These are phyloP conservation scores for Fusarium praegraminearum DNA, from an alignment of 2,329 filamentous ascomycete genomes.

Conservation along the genomic window DNA sequence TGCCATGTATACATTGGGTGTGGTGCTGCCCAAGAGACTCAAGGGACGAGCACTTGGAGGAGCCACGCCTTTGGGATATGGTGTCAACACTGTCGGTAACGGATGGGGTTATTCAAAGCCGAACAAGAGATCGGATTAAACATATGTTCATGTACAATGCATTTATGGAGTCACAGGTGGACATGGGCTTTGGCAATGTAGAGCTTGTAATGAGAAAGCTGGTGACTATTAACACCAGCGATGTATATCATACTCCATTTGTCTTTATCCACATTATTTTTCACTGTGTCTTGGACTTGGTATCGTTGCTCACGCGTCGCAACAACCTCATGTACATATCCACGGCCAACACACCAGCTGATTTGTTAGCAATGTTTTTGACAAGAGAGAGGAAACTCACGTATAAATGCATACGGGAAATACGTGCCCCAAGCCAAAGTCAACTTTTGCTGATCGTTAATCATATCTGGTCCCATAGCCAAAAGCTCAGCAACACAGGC, in stretches of 20 bases:
- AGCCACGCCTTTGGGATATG: slow-evolving; percentile 69
- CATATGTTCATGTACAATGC: slow-evolving; percentile 18
- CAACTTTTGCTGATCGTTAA: slow-evolving; percentile 59
- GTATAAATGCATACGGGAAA: slow-evolving; percentile 64
- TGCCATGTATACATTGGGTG: slow-evolving; percentile 70
- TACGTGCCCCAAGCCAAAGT: slow-evolving; percentile 63
- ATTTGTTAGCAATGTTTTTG: slow-evolving; percentile 3
- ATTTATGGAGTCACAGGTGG: slow-evolving; percentile 42
- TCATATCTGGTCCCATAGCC: slow-evolving; percentile 61
- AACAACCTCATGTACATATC: slow-evolving; percentile 69
- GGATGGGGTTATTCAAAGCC: slow-evolving; percentile 65
- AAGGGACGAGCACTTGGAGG: slow-evolving; percentile 65
- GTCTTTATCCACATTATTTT: background rate
- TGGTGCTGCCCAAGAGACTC: slow-evolving; percentile 67
- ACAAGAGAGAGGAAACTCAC: slow-evolving; percentile 55
- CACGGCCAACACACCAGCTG: slow-evolving; percentile 63
- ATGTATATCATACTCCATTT: slow-evolving; percentile 22
- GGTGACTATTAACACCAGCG: slow-evolving; percentile 8
- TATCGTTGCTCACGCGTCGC: slow-evolving; percentile 54
- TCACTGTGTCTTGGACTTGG: slow-evolving; percentile 55
- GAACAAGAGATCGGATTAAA: slow-evolving; percentile 64
- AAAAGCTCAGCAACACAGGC: slow-evolving; percentile 64
- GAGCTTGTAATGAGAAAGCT: slow-evolving; percentile 32
- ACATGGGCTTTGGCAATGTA: slow-evolving; percentile 26
- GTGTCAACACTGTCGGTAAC: slow-evolving; percentile 65